Base-by-base conservation (phyloP, 345 rosid species). In the Bruguiera gymnorhiza region DNA sequence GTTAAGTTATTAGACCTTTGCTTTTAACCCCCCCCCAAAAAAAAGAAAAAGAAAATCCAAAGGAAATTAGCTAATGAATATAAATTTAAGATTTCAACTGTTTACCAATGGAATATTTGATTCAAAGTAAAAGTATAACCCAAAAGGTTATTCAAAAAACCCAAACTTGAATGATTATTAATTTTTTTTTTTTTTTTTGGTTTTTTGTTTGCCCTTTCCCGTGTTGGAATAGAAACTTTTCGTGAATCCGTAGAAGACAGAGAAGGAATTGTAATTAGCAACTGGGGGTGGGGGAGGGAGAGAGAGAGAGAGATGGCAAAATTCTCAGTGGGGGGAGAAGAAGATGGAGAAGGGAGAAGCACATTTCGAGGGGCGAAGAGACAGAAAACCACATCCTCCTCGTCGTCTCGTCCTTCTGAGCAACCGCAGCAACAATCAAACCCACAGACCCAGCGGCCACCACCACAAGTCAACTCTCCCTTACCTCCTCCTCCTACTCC, bases 301-400 rank as follows among this genome's bases (percentile, higher is more conserved):
- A 24, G 18, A 34, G 23, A 26, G 23, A 27, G 37, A 24, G 27
- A 21, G 24, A 81, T 82, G 85, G 70, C 57, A 7, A 79, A 68
- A 60, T 76, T 79, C 66, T 76, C 83, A 23, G 72, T 71, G 16
- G 79, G 69, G 8, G 58, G 68, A 29, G 75, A 52, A 64, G 77
- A 69, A 29, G 82, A 75, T 19, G 78, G 73, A 27, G 82, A 73
- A 63, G 81, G 75, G 37, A 57, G 83, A 46, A 79, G 83, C 65
- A 19, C 29, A 43, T 43, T 43, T 26, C 54, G 61, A 21, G 53
- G 72, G 8, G 66, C 56, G 15, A 79, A 79, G 75, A 70, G 79
- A 60, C 78, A 18, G 7, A 76, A 66, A 39, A 20, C 59, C 29
- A 1, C 29, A 0, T 21, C 59, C 24, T 55, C 29, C 24, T 13